These are phyloP conservation scores for Aspergillus coremiiformis DNA, from an alignment of 495 filamentous ascomycete species.

Conservation along the genomic window DNA sequence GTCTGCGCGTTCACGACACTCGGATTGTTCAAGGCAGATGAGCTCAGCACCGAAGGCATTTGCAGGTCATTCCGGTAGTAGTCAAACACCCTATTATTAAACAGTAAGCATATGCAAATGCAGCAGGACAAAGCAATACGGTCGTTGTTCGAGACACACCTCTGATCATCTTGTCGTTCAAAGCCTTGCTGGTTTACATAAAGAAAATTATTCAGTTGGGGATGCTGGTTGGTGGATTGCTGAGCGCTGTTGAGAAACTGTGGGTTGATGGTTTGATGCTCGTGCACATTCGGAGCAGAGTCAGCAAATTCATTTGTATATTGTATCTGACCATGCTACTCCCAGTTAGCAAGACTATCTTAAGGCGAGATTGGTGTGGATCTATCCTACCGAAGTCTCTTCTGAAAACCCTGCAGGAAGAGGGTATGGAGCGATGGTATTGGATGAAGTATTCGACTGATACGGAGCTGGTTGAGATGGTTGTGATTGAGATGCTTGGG, in stretches of 20 bases:
- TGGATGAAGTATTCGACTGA: slow-evolving; percentile 11
- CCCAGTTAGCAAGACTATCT: slow-evolving; percentile 3
- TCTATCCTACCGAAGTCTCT: slow-evolving; percentile 20
- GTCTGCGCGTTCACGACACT: neutral
- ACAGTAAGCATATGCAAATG: neutral
- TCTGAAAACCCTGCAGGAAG: slow-evolving; percentile 22
- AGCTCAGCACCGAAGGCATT: slow-evolving; percentile 14
- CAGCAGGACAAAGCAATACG: neutral
- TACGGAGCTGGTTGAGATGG: slow-evolving; percentile 15
- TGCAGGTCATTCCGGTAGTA: slow-evolving; percentile 29
- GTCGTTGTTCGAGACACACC: slow-evolving; percentile 16
- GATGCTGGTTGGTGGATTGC: slow-evolving; percentile 10
- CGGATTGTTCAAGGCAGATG: slow-evolving; percentile 2
- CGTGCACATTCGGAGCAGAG: slow-evolving; percentile 15
- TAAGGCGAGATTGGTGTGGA: no score
- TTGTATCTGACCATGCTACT: slow-evolving; percentile 25
- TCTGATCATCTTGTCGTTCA: slow-evolving; percentile 18
- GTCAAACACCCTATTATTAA: slow-evolving; percentile 19
- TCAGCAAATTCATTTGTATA: slow-evolving; percentile 28
- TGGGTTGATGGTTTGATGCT: slow-evolving; percentile 37
- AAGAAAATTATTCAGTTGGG: slow-evolving; percentile 23
- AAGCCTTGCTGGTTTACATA: slow-evolving; percentile 25
- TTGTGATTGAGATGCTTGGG: slow-evolving; percentile 21
- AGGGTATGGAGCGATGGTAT: slow-evolving; percentile 19
- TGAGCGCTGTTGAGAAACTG: slow-evolving; percentile 28